Base-by-base conservation (phyloP, 139 green algal genomes). In the Gonium pectorale region DNA sequence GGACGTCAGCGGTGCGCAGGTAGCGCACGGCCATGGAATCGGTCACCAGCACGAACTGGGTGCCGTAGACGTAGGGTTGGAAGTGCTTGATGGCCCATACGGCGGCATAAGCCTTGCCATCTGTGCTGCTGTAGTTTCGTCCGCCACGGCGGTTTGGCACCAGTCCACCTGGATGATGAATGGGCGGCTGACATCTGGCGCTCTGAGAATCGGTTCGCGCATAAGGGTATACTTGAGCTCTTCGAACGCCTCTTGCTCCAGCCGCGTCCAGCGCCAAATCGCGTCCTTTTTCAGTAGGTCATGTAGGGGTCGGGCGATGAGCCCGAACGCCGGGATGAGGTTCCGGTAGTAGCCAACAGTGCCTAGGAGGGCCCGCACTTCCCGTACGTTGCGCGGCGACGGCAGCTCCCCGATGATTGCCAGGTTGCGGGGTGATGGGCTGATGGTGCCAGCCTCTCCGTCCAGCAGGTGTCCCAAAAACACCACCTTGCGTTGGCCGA, bases 1-100 rank as follows among this genome's bases (percentile, higher is more conserved):
- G 63, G 5, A 37, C 69, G 44, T 21, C 69, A 6, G 86, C 31
- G 44, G 87, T 46, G 68, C 69, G 79, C 15, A 80, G 35, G 56
- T 73, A 41, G 24, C 40, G 67, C 4, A 88, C 60, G 0, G 82
- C 81, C 15, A 44, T 21, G 29, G 86, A 79, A 35, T 90, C 87
- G 0, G 87, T 90, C 1, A 85, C 37, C 13, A 88, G 19, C 4
- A 33, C 68, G 31, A 90, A 86, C 2, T 63, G 43, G 11, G 24
- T 26, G 7, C 87, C 77, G 51, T 86, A 70, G 19, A 90, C 35
- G 35, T 86, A 86, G 8, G 67, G 56, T 63, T n/a, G n/a, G n/a
- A n/a, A n/a, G n/a, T n/a, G n/a, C n/a, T n/a, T n/a, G n/a, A n/a
- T n/a, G n/a, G n/a, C n/a, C n/a, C 64, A 88, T 2, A 79, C 54